Evolutionary conservation across 2,329 filamentous ascomycete genomes (phyloP).

Genomic region (Immersiporthe knoxdaviesiana): DNA sequence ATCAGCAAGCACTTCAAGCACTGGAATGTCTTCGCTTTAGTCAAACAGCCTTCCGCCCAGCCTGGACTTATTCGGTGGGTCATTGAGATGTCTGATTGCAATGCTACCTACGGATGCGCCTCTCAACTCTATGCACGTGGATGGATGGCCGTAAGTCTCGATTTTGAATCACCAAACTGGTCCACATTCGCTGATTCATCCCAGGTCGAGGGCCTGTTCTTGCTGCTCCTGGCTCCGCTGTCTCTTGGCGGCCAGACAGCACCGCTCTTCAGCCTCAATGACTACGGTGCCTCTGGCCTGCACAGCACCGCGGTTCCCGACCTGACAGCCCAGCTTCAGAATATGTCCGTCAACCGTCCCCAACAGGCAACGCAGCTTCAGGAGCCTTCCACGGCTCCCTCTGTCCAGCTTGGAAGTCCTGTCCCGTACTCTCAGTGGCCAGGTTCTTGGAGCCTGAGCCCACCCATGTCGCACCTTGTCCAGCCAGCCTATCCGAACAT

Average conservation of each 20-base stretch:
- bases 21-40: conserved; percentile 23
- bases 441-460: conserved; percentile 8
- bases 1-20: conserved; percentile 26
- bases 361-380: conserved; percentile 15
- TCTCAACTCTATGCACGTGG: conserved; percentile 21
- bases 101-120: conserved; percentile 19
- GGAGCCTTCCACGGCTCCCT: not conserved
- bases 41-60: conserved; percentile 22
- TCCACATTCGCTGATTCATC: not conserved
- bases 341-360: conserved; percentile 17
- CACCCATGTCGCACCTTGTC: conserved; percentile 11
- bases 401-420: not conserved
- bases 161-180: not conserved
- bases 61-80: conserved; percentile 21
- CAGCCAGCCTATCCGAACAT: not conserved
- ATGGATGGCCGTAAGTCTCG: conserved; percentile 21
- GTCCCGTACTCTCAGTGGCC: conserved; percentile 20
- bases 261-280: conserved; percentile 8
- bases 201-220: conserved; percentile 23
- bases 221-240: conserved; percentile 20
- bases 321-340: conserved; percentile 5
- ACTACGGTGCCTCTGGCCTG: conserved; percentile 7
- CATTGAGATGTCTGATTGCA: conserved; percentile 26
- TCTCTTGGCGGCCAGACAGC: conserved; percentile 12
- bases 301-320: conserved; percentile 1